Conservation (phyloP, 2,329 filamentous ascomycete genomes). For the Pochonia chlamydosporia region DNA sequence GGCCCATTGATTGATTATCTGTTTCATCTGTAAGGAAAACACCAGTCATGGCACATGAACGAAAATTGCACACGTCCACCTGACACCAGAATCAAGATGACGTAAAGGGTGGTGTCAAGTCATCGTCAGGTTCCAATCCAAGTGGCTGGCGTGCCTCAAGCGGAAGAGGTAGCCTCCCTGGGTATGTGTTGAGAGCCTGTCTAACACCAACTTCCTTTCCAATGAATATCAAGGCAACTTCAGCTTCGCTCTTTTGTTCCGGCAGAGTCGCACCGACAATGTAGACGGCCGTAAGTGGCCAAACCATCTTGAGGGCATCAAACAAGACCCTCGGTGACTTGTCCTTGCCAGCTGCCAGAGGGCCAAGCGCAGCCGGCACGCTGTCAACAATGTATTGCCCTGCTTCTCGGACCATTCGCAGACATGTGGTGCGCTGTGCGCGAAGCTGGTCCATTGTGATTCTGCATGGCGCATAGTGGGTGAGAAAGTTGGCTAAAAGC, state of each 20-base stretch:
- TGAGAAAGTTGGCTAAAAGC: slow-evolving; percentile 28
- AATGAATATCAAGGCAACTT: slow-evolving; percentile 23
- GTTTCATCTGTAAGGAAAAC: too few species aligned
- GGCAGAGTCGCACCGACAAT: slow-evolving; percentile 20
- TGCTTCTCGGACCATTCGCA: slow-evolving; percentile 18
- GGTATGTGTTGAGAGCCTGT: slow-evolving; percentile 25
- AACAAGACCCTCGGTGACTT: slow-evolving; percentile 27
- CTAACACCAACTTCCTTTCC: slow-evolving; percentile 30
- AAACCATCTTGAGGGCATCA: slow-evolving; percentile 31
- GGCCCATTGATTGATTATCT: too few species aligned
- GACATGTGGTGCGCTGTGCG: slow-evolving; percentile 21
- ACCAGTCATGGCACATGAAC: too few species aligned
- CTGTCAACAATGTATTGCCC: slow-evolving; percentile 23
- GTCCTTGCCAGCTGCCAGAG: slow-evolving; percentile 16
- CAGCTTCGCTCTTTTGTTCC: slow-evolving; percentile 22
- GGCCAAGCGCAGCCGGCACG: slow-evolving; percentile 19
- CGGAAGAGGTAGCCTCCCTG: slow-evolving; percentile 16
- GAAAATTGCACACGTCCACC: too few species aligned
- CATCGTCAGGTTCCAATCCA: background rate
- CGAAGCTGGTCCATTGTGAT: slow-evolving; percentile 19
- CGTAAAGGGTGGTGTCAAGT: background rate
- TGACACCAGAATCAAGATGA: too few species aligned
- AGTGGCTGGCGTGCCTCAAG: slow-evolving; percentile 20
- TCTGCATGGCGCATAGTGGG: slow-evolving; percentile 21
- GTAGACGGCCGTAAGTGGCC: slow-evolving; percentile 29